A percentile compares a stretch with the other conserved stretches of the same genome.
phyloP scores from a whole-genome alignment of 352 stramenopile genomes.

The Phytophthora sp. region DNA sequence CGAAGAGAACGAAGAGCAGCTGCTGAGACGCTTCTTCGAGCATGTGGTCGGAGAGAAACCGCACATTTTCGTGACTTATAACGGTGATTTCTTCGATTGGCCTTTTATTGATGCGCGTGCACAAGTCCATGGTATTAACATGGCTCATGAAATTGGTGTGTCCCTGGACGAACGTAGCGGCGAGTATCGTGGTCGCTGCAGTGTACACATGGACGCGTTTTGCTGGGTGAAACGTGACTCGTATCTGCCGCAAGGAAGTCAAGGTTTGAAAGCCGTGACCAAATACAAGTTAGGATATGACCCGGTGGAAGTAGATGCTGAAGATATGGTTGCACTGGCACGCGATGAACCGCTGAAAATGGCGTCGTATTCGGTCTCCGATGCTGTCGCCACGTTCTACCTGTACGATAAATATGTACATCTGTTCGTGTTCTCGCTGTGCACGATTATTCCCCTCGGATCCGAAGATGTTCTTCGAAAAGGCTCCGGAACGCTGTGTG shows the following conservation, averaged over 20 bases:
- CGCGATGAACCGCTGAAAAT: slow-evolving; percentile 96
- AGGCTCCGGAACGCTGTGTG: slow-evolving; percentile 97
- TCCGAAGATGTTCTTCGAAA: slow-evolving; percentile 98
- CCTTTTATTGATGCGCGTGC: slow-evolving; percentile 96
- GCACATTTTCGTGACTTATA: slow-evolving; percentile 99
- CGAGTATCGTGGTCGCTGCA: slow-evolving; percentile 93
- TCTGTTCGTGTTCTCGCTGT: slow-evolving; percentile 99
- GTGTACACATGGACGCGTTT: slow-evolving; percentile 98
- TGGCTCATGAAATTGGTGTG: slow-evolving; percentile 90
- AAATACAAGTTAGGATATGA: slow-evolving; percentile 99
- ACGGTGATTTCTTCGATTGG: slow-evolving; percentile 99
- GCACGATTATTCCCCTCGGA: slow-evolving; percentile 98
- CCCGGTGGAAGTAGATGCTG: slow-evolving; percentile 97
- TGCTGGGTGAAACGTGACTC: slow-evolving; percentile 99
- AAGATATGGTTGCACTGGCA: slow-evolving; percentile 98
- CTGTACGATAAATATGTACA: slow-evolving; percentile 99
- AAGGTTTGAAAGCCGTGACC: slow-evolving; percentile 99
- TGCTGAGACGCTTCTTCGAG: slow-evolving; percentile 90
- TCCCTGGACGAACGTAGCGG: slow-evolving; percentile 71
- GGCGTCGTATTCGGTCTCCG: slow-evolving; percentile 99
- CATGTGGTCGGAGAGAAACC: slow-evolving; percentile 93
- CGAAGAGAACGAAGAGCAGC: slow-evolving; percentile 83
- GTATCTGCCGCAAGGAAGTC: slow-evolving; percentile 98
- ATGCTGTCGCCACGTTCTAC: slow-evolving; percentile 99
- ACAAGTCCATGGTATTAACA: slow-evolving; percentile 91